Evolutionary conservation across 75 land plant species (phyloP), one percentile per base, ranked within the genome.

Genomic region (Pseudotsuga menziesii): DNA sequence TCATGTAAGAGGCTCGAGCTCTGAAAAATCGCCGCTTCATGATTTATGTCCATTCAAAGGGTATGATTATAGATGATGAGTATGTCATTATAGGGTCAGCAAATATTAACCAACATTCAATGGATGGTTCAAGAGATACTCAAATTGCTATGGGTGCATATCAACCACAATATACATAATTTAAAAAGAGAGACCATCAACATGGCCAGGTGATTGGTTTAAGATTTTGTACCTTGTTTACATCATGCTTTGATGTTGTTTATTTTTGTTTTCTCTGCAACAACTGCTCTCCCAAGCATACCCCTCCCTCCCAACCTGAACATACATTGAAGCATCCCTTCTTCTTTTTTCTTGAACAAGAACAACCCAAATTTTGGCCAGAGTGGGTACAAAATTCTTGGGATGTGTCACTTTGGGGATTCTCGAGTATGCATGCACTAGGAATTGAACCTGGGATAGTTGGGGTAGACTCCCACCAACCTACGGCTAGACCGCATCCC

Each of bases 81-180:
- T 90, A 84, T 44, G 79, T 92, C 55, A 88, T 92, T 36, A 12
- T 88, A 26, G 93, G 94, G 1, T 93, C 93, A 22, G 93, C 93
- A 61, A 93, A 93, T 77, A 89, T 93, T 78, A 93, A 93, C 61
- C 93, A 93, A 56, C 77, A 93, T 11, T 93, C 96, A 15, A 70
- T 93, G 84, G 96, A 91, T 63, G 96, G 93, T 32, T 87, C 90
- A 4, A 87, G 90, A 74, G 94, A 92, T 80, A 83, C 92, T 12
- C 92, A 92, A 74, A 92, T 90, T 75, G 94, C 94, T 35, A 92
- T 90, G 92, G 94, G 94, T 19, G 91, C 92, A n/a, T 94, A 92
- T 82, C 97, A 94, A 76, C 92, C 97, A 23, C 76, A 80, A 35
- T 76, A 88, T 76, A 88, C 94, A 15, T 88, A 91, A 87, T 88